Evolutionary conservation across 2,329 filamentous ascomycete species (phyloP), one percentile per base, ranked within the genome.

Genomic region (Epichloe amarillans): DNA sequence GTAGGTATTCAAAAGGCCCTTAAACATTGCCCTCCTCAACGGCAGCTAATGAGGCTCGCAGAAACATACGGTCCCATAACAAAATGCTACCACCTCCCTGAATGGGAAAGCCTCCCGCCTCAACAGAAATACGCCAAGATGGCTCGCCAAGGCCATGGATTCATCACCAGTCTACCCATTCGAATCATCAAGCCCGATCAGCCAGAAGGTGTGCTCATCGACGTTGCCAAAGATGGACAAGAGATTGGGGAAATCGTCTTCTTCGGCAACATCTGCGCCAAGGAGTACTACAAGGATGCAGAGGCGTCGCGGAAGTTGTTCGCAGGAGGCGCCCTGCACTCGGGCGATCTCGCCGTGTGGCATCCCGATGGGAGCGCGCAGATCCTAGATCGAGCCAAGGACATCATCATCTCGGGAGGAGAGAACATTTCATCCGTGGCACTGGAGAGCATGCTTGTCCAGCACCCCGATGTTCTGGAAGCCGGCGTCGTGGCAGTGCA

Each of bases 351-450:
- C 46, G 93, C 93, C 1, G 90, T 97, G 0, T 90, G 87, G 86
- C 88, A 96, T 69, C 77, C 84, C 0, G 93, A 97, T 64, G 90
- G 91, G 2, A 85, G 87, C 52, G 83, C 89, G 43, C 88, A 97
- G 71, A 95, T 98, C 56, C 72, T 94, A 52, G 93, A 98, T 68
- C 79, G 93, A 19, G 87, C 88, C 14, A 98, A 98, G 72, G 93
- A 98, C 64, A 96, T 98, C 49, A 98, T 98, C 61, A 98, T 98
- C 55, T 94, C 87, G 49, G 90, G 91, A 45, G 93, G 93, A 52
- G 93, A 98, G 67, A 98, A 98, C 65, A 97, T 98, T 55, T 95
- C 88, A 3, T 94, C 87, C 0, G 85, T 98, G 1, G 89, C 93
- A 0, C 76, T 98, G 3, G 93, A 98, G 69, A 81, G 83, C 53